Base-by-base conservation (phyloP, 768 basidiomycete genomes). In the Tricholoma terreum region DNA sequence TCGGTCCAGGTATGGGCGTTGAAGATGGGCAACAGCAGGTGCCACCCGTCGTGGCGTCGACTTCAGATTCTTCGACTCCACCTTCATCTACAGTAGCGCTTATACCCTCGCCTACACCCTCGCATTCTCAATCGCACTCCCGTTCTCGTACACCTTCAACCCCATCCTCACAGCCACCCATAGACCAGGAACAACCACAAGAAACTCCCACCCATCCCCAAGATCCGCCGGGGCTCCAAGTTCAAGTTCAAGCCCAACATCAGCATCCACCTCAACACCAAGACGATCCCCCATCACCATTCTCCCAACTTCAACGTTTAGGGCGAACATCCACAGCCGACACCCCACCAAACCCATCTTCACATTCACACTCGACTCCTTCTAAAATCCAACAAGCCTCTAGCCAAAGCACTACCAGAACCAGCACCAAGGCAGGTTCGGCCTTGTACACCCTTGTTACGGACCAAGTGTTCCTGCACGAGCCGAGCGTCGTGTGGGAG, bases 401-500 rank as follows among this genome's bases (percentile, higher is more conserved):
- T 2, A 46, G 45, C 14, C 46, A 30, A 7, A 46, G 50, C 14
- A 17, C 40, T 50, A 14, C 51, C 8, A 17, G 21, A 46, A 38
- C 46, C 36, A 46, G 48, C n/a, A 58, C 63, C 21, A 31, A 59
- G 21, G 10, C 35, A 5, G 62, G 76, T 42, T 52, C 80, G 0
- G 79, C 83, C 4, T 75, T 97, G 6, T 95, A 92, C 69, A 83
- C 84, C 1, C 86, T 97, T 59, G 92, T 88, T 11, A 94, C 94
- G 0, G 94, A 97, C 69, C 80, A 90, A 38, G 83, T 86, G 15
- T 94, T 97, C 69, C 72, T 86, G 2, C 70, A 83, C 56, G 94
- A 96, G 67, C 77, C 85, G 0, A 84, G 84, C 15, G 83, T 96
- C 22, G 88, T 94, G 3, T 97, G 94, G 94, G 94, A 97, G 71